phyloP scores from a whole-genome alignment of 177 flowering plant species.

The Telopea speciosissima region DNA sequence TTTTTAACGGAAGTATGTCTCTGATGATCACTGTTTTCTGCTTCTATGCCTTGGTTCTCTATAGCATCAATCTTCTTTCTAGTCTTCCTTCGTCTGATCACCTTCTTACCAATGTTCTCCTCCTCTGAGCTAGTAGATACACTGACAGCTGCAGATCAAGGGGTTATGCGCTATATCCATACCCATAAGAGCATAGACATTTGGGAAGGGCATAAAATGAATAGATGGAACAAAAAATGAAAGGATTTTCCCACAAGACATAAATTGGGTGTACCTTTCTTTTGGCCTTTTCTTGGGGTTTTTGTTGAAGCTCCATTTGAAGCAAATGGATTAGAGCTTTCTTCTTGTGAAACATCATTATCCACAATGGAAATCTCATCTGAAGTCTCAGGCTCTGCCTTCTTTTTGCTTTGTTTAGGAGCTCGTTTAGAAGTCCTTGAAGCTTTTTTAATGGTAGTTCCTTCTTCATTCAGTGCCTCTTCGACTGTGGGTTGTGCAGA shows the following conservation, averaged over 20 bases:
- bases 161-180: not conserved
- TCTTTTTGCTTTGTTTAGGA: conserved; percentile 38
- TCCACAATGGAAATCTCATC: conserved; percentile 16
- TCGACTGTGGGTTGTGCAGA: conserved; percentile 15
- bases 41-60: conserved; percentile 34
- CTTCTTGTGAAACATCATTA: conserved; percentile 8
- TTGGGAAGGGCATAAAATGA: not conserved
- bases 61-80: conserved; percentile 23
- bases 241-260: not conserved
- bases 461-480: conserved; percentile 28
- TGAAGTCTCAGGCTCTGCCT: conserved; percentile 19
- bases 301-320: conserved; percentile 20
- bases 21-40: conserved; percentile 33
- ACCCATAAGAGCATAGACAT: not conserved
- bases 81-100: conserved; percentile 29
- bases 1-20: conserved; percentile 12
- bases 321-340: not conserved
- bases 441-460: conserved; percentile 25
- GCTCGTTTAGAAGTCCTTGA: conserved; percentile 29
- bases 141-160: conserved; percentile 28
- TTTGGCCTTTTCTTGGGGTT: conserved; percentile 20
- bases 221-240: not conserved
- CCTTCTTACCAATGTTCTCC: conserved; percentile 38
- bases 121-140: conserved; percentile 26
- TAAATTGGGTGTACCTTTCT: conserved; percentile 21